Conservation (phyloP, 306 rosid species). For the Cicer cuneatum region DNA sequence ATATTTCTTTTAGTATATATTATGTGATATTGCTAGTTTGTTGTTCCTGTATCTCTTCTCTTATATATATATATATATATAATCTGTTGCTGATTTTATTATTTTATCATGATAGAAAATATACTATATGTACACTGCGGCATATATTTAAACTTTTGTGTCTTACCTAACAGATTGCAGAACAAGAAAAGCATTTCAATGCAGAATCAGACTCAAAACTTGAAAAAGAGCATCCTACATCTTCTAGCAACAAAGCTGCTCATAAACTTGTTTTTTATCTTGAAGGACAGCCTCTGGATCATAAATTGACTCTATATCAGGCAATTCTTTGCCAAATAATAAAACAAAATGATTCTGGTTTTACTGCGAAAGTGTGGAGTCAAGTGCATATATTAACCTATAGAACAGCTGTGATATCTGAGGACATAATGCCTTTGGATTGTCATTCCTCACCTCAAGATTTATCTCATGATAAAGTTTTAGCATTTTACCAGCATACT, state of each 20-base stretch:
- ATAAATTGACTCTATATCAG: constrained; percentile 75
- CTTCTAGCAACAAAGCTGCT: constrained; percentile 58
- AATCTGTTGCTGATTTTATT: not conserved
- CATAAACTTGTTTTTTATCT: constrained; percentile 72
- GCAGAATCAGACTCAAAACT: constrained; percentile 53
- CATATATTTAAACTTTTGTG: constrained; percentile 32
- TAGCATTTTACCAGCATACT: constrained; percentile 56
- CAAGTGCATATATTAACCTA: constrained; percentile 77
- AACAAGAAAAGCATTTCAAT: constrained; percentile 54
- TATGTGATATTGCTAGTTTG: not conserved
- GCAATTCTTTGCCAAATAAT: constrained; percentile 72
- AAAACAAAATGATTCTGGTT: constrained; percentile 65
- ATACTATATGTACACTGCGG: not conserved
- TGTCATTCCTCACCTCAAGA: constrained; percentile 48
- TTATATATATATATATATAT: not conserved
- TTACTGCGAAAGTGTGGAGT: constrained; percentile 68
- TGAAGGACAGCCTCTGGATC: constrained; percentile 73
- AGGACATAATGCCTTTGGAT: constrained; percentile 46
- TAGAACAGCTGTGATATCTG: constrained; percentile 54
- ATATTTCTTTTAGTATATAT: not conserved
- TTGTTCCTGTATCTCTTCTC: not conserved
- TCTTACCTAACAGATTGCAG: constrained; percentile 54
- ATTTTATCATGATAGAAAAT: constrained; percentile 20
- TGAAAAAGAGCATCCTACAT: constrained; percentile 51
- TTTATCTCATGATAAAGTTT: constrained; percentile 46